A percentile compares a stretch with the other conserved stretches of the same genome.
Conservation (phyloP, 805 yeast genomes). For the Saccharomycopsis babjevae region DNA sequence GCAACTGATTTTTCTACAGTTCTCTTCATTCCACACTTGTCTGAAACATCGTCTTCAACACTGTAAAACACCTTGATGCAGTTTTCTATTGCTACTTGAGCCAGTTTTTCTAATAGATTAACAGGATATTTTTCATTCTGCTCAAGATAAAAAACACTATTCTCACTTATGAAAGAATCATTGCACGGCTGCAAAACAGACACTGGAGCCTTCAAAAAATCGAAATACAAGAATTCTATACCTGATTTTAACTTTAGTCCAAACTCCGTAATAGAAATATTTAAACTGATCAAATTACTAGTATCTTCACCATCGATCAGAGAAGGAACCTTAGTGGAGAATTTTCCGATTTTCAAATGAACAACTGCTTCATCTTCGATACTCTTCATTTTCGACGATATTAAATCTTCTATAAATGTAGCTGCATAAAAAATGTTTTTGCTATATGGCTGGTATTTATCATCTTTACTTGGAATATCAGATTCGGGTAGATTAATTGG, state of each 20-base stretch:
- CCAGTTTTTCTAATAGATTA: constrained; percentile 9
- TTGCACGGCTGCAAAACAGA: neutral
- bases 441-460: neutral
- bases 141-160: neutral
- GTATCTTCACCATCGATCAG: neutral
- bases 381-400: constrained; percentile 35
- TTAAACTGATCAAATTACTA: constrained; percentile 23
- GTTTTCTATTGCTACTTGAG: neutral
- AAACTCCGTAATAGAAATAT: constrained; percentile 44
- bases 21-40: neutral
- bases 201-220: constrained; percentile 20
- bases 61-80: neutral
- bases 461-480: constrained; percentile 1
- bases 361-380: constrained; percentile 18
- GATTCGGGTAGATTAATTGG: constrained; percentile 25
- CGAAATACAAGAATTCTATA: constrained; percentile 36
- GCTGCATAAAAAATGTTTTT: constrained; percentile 35
- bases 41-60: neutral
- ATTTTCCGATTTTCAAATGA: neutral
- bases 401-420: constrained; percentile 42
- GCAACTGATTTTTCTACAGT: neutral
- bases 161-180: neutral
- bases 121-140: neutral
- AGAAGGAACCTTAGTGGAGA: neutral
- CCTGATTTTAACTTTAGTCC: constrained; percentile 46